Evolutionary conservation across 768 basidiomycete genomes (phyloP), one percentile per base, ranked within the genome.

Genomic region (Lepiota subincarnata): DNA sequence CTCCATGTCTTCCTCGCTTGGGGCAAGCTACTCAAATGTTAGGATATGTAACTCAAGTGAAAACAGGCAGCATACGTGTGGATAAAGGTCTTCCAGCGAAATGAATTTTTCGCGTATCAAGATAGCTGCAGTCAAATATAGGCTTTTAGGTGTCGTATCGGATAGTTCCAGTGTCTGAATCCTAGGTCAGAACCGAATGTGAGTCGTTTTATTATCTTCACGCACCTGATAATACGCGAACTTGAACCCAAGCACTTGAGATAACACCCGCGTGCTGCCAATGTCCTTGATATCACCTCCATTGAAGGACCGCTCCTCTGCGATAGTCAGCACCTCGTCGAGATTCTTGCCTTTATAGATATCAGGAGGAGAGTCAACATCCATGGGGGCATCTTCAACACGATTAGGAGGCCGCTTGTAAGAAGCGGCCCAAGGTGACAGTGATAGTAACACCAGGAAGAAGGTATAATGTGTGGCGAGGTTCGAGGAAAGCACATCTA

Each of bases 161-260:
- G 71, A 66, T 1, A 78, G 77, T 7, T 87, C 87, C 22, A 76
- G 65, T 18, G 28, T 55, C 37, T 65, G 48, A 61, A 51, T 42
- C 55, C 46, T 59, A 60, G 34, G 35, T 45, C 37, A 50, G 41
- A 53, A 16, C 40, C 16, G 40, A 37, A 37, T 18, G 14, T 44
- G 19, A 45, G 12, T 19, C 36, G 24, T 19, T 13, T 13, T 24
- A 1, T 16, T 51, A 69, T 48, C 46, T 81, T 24, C 41, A 61
- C 79, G 44, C 58, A 93, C 95, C 72, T 95, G 87, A 68, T 96
- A 95, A 66, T 87, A 85, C 7, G 81, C 78, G 62, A 97, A 96
- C 69, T 99, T 99, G 79, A 98, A 98, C n/a, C 97, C 97, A 18
- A 99, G 73, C 6, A 98, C 89, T 70, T 99, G 94, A 12, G 92